Base-by-base conservation (phyloP, 1,139 yeast genomes). In the Yamadazyma pseudoaaseri region DNA sequence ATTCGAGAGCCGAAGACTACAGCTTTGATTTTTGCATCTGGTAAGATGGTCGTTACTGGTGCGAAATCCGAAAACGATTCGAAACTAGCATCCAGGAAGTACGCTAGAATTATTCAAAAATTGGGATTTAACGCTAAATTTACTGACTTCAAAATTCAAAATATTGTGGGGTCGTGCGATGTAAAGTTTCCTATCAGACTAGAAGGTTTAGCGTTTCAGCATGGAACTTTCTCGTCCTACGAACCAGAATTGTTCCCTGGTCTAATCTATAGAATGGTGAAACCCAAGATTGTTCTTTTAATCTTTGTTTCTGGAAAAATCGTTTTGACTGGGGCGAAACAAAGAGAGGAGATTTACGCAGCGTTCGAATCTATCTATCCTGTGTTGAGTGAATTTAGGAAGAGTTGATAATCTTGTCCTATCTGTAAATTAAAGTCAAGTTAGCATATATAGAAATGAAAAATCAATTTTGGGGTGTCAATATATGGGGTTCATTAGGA, bases 11-110 rank as follows among this genome's bases (percentile, higher is more conserved):
- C 99, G 16, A 92, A 92, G 60, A 94, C 98, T 1, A 92, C 99
- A 2, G 98, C 98, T 0, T 74, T 92, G 54, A 94, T 92, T 49
- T 94, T 92, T 62, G 99, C 98, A 2, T 87, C 97, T 5, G 99
- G 99, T 54, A 92, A 92, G 61, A 92, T 92, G 99, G 99, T 92
- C 49, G 99, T 92, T 17, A 92, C 98, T 23, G 99, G 99, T 76
- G 99, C 98, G 20, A 92, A 92, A 60, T 85, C 96, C 26, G 98
- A 92, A 60, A 98, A 92, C 58, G 98, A 92, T 59, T 87, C 97
- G 13, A 94, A 94, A 61, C 72, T 92, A 49, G 98, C 98, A 2
- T 89, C 97, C 18, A 79, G 98, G 65, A 92, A 92, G 58, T 92
- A 94, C 54, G 99, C 99, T 2, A 81, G 98, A 69, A 92, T 92